phyloP scores from a whole-genome alignment of 345 rosid species.

The Hypericum perforatum region DNA sequence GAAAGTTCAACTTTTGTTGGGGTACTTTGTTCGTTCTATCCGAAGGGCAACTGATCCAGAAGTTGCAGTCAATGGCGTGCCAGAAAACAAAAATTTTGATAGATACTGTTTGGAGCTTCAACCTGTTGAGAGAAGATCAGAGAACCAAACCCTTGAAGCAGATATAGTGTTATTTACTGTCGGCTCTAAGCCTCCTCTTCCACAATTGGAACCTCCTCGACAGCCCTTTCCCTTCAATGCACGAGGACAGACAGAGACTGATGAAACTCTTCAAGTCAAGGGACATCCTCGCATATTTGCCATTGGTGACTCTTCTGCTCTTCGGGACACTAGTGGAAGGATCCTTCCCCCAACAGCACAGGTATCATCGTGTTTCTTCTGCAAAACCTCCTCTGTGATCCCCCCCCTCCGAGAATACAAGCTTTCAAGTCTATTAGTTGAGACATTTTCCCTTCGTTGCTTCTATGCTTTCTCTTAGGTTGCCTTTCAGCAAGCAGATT shows the following conservation, averaged over 20 bases:
- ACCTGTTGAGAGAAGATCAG: conserved; percentile 62
- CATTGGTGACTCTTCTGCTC: conserved; percentile 78
- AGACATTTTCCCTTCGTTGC: background rate
- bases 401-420: background rate
- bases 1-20: conserved; percentile 60
- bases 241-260: conserved; percentile 89
- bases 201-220: conserved; percentile 41
- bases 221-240: conserved; percentile 49
- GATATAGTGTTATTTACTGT: conserved; percentile 92
- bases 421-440: background rate
- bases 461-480: conserved; percentile 39
- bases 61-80: conserved; percentile 13
- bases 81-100: conserved; percentile 19
- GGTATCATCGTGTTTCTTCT: conserved; percentile 24
- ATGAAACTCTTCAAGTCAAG: conserved; percentile 87
- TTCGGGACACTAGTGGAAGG: conserved; percentile 68
- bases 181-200: conserved; percentile 74
- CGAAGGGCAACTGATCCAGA: conserved; percentile 21
- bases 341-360: conserved; percentile 90
- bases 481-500: conserved; percentile 96
- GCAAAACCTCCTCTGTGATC: background rate
- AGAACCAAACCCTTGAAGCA: conserved; percentile 56
- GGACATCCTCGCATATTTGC: conserved; percentile 93
- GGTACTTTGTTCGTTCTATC: conserved; percentile 61
- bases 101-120: conserved; percentile 67